Evolutionary conservation across 169 alveolate genomes (phyloP).

Genomic region (Eimeria mitis): DNA sequence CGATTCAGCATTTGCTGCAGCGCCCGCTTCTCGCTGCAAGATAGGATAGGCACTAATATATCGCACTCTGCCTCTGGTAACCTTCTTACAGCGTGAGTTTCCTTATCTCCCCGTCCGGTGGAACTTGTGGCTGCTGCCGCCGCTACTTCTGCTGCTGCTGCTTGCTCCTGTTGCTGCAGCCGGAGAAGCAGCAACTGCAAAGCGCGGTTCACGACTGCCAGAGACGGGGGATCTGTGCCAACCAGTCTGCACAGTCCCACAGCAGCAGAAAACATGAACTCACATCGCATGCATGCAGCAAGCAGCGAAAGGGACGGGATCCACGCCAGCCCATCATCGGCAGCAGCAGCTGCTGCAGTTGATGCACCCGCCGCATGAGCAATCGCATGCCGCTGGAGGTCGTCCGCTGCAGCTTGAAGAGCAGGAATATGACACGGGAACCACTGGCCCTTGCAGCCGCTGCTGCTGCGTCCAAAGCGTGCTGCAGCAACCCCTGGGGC

Average conservation of each 20-base stretch:
- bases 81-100: neutral
- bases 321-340: constrained; percentile 41
- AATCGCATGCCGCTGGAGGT: constrained; percentile 73
- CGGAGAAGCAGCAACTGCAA: constrained; percentile 40
- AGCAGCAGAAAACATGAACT: constrained; percentile 43
- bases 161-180: constrained; percentile 60
- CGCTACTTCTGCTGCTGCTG: constrained; percentile 5
- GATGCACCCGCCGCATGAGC: constrained; percentile 55
- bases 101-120: neutral
- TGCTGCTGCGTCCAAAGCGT: neutral
- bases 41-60: constrained; percentile 35
- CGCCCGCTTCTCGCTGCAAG: constrained; percentile 63
- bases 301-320: constrained; percentile 52
- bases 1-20: constrained; percentile 53
- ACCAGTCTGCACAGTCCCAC: constrained; percentile 48
- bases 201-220: constrained; percentile 40
- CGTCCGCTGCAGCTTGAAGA: constrained; percentile 61
- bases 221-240: constrained; percentile 65
- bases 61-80: constrained; percentile 52
- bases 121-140: neutral
- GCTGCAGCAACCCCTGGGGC: constrained; percentile 52
- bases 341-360: constrained; percentile 41
- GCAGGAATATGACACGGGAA: constrained; percentile 59
- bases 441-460: constrained; percentile 24
- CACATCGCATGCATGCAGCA: constrained; percentile 71